A percentile compares a stretch with the other conserved stretches of the same genome.
Evolutionary conservation across 768 basidiomycete species (phyloP).

Genomic region (Boletellus ananas): DNA sequence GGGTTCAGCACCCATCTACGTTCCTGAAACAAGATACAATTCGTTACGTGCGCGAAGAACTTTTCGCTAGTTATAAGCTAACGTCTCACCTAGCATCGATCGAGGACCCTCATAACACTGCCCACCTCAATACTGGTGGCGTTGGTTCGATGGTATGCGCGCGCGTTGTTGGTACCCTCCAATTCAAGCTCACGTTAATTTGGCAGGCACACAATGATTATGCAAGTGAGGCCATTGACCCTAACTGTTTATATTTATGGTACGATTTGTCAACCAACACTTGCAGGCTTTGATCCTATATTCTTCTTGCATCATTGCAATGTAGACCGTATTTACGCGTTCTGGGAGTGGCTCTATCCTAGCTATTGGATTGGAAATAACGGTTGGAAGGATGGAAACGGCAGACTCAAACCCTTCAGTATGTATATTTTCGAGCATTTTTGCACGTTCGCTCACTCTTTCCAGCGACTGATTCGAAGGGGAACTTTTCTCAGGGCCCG

Average conservation of each 20-base stretch:
- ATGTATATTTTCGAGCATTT: background rate
- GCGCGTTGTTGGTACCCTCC: background rate
- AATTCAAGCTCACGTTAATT: background rate
- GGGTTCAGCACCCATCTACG: too few species aligned
- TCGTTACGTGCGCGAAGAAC: too few species aligned
- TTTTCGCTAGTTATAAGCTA: background rate
- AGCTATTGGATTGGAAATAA: slow-evolving; percentile 11
- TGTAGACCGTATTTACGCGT: slow-evolving; percentile 17
- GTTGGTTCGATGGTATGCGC: slow-evolving; percentile 16
- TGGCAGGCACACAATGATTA: slow-evolving; percentile 14
- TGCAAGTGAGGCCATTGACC: slow-evolving; percentile 9
- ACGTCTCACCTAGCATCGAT: slow-evolving; percentile 9
- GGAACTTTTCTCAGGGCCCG: too few species aligned
- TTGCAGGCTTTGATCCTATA: slow-evolving; percentile 15
- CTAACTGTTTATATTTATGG: too few species aligned
- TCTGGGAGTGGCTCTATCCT: slow-evolving; percentile 22
- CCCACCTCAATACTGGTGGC: slow-evolving; percentile 17
- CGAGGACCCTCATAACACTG: slow-evolving; percentile 19
- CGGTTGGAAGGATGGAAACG: slow-evolving; percentile 13
- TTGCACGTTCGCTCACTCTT: background rate
- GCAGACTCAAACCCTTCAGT: slow-evolving; percentile 7
- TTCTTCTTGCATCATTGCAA: slow-evolving; percentile 21
- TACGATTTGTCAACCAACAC: background rate
- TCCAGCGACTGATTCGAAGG: background rate
- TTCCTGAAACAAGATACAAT: too few species aligned